Evolutionary conservation across 75 land plant species (phyloP).

Genomic region (Cunninghamia lanceolata): DNA sequence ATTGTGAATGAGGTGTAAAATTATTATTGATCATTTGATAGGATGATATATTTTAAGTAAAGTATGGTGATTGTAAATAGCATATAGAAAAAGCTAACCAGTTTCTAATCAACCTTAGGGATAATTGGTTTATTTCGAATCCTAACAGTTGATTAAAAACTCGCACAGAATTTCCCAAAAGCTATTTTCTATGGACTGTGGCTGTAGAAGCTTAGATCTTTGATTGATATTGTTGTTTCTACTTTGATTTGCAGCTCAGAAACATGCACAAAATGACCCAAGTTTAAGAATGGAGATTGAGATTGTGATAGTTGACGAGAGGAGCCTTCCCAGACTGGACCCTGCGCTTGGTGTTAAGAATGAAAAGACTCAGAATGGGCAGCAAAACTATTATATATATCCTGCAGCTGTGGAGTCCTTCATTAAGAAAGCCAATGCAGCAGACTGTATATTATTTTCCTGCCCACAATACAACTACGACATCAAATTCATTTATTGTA

Average conservation of each 20-base stretch:
- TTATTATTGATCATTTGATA: too few species aligned
- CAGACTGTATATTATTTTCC: conserved; percentile 63
- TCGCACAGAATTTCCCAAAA: not conserved
- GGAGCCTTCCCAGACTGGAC: not conserved
- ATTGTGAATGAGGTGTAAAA: too few species aligned
- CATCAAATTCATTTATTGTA: conserved; percentile 12
- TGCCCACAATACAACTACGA: conserved; percentile 80
- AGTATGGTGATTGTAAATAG: too few species aligned
- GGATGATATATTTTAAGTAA: too few species aligned
- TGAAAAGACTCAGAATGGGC: not conserved
- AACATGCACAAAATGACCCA: not conserved
- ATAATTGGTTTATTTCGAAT: too few species aligned
- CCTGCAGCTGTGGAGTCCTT: conserved; percentile 66
- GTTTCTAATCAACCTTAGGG: too few species aligned
- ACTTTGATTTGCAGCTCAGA: conserved; percentile 4
- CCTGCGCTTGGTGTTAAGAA: not conserved
- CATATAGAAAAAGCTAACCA: too few species aligned
- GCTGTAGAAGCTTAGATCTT: not conserved
- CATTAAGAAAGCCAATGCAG: conserved; percentile 38
- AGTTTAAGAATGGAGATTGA: not conserved
- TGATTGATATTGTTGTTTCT: not conserved
- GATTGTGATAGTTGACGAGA: not conserved
- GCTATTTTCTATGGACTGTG: not conserved
- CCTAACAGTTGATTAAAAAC: too few species aligned
- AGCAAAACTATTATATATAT: conserved; percentile 11